Percentiles rank a stretch among this genome's conserved stretches.
Conservation (phyloP, 257 asterid genomes). For the Solanum appendiculatum region DNA sequence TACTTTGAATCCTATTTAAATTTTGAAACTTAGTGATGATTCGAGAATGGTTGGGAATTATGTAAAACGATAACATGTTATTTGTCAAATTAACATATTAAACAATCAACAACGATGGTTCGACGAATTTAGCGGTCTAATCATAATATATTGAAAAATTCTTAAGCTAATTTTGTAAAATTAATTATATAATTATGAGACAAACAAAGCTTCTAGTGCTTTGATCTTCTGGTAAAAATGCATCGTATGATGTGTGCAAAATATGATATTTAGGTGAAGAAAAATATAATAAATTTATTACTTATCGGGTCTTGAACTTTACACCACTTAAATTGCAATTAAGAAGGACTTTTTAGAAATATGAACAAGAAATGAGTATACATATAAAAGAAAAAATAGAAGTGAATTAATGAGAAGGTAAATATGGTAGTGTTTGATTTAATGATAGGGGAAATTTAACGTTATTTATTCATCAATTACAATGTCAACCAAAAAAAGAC, state of each 20-base stretch:
- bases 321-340: no score
- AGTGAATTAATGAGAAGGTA: neutral
- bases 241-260: neutral
- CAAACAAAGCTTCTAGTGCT: neutral
- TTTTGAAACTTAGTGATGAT: neutral
- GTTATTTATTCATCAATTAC: neutral
- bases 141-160: no score
- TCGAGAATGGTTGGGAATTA: neutral
- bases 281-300: no score
- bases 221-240: neutral
- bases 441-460: neutral
- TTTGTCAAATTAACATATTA: neutral
- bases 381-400: neutral
- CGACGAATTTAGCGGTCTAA: neutral
- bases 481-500: neutral
- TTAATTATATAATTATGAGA: neutral
- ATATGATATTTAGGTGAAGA: no score
- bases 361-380: neutral
- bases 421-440: neutral
- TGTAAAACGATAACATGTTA: neutral
- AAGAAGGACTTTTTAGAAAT: neutral
- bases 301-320: no score
- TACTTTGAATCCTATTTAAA: neutral
- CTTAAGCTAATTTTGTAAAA: neutral
- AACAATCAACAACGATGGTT: neutral